Evolutionary conservation across 768 basidiomycete species (phyloP).

Genomic region (Russula griseocarnosa): DNA sequence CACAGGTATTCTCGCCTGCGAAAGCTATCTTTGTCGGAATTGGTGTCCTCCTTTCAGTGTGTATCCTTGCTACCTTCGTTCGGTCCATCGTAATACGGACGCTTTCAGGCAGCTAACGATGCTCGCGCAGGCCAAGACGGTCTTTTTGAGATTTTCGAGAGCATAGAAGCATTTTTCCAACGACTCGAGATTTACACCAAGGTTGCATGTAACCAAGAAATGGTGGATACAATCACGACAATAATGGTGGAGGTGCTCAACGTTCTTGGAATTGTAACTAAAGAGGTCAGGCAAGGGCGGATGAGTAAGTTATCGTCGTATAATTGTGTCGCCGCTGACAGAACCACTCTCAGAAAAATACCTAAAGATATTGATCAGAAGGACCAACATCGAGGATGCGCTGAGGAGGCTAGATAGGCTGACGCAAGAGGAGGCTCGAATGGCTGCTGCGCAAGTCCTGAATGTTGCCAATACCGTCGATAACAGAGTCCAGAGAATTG

Average conservation of each 20-base stretch:
- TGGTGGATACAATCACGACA: not conserved
- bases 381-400: not conserved
- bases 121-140: not conserved
- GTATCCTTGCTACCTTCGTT: not conserved
- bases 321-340: not conserved
- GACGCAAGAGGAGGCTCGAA: not conserved
- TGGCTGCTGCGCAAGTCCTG: not conserved
- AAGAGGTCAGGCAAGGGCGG: not conserved
- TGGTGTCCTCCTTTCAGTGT: not conserved
- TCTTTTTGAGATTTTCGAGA: not conserved
- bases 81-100: not conserved
- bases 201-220: not conserved
- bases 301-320: not conserved
- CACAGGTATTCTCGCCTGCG: not conserved
- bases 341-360: not conserved
- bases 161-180: not conserved
- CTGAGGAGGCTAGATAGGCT: conserved; percentile 1
- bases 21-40: not conserved
- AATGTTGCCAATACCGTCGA: not conserved
- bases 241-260: conserved; percentile 4
- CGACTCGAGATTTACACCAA: not conserved
- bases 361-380: not conserved
- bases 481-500: not conserved
- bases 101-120: not conserved
- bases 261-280: not conserved